These are phyloP conservation scores for Nakazawaea ambrosiae DNA, from an alignment of 805 yeast genomes.

Conservation along the genomic window DNA sequence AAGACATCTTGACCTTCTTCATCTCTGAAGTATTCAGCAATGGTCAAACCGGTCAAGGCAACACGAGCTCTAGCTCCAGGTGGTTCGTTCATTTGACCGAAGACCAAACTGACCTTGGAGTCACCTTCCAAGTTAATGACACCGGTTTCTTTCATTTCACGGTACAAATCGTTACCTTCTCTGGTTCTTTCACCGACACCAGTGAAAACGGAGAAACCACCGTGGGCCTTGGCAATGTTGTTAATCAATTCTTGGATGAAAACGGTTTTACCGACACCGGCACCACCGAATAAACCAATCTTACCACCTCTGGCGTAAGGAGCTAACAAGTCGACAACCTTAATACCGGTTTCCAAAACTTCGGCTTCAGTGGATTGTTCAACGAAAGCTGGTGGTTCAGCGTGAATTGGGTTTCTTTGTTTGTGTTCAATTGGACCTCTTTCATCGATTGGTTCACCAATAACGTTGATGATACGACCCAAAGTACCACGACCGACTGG, in stretches of 20 bases:
- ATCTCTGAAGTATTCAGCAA: constrained; percentile 99
- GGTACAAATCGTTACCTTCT: constrained; percentile 99
- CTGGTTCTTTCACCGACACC: constrained; percentile 99
- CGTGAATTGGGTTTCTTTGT: constrained; percentile 96
- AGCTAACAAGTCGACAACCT: constrained; percentile 98
- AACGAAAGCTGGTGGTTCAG: constrained; percentile 93
- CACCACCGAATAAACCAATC: constrained; percentile 99
- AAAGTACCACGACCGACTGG: constrained; percentile 99
- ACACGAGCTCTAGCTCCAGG: constrained; percentile 99
- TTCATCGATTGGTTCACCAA: constrained; percentile 99
- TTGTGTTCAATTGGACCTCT: constrained; percentile 96
- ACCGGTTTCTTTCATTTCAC: constrained; percentile 99
- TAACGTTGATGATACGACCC: constrained; percentile 96
- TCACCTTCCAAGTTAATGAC: constrained; percentile 99
- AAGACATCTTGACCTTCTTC: constrained; percentile 99
- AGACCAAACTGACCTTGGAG: constrained; percentile 97
- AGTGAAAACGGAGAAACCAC: constrained; percentile 99
- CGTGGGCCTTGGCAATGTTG: constrained; percentile 99
- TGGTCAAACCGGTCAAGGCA: constrained; percentile 98
- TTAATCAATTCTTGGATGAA: constrained; percentile 99
- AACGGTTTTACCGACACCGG: constrained; percentile 99
- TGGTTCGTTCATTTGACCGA: constrained; percentile 99
- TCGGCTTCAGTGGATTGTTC: constrained; percentile 98
- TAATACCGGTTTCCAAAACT: constrained; percentile 98
- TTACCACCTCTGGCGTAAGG: constrained; percentile 99